phyloP scores from a whole-genome alignment of 2,329 filamentous ascomycete genomes.

The Didymella arachidicola region DNA sequence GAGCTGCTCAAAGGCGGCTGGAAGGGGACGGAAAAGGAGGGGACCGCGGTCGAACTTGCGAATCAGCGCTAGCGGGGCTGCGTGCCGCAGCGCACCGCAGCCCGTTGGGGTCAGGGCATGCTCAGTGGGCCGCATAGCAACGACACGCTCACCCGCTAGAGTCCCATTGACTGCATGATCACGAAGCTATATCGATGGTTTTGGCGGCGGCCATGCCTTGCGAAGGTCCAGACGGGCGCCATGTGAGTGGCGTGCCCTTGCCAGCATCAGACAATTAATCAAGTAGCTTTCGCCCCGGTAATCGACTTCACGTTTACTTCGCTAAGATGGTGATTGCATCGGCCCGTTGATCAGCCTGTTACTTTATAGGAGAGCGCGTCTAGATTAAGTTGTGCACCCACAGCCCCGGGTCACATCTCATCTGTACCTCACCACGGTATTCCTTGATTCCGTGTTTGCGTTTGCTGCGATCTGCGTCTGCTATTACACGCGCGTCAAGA shows the following conservation, averaged over 20 bases:
- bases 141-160: conserved; percentile 7
- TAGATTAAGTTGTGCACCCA: conserved; percentile 32
- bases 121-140: conserved; percentile 12
- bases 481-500: conserved; percentile 8
- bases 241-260: conserved; percentile 18
- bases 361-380: conserved; percentile 18
- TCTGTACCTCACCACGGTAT: conserved; percentile 15
- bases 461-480: conserved; percentile 8
- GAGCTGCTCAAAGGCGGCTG: conserved; percentile 12
- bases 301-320: not conserved
- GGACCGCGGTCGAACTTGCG: conserved; percentile 5
- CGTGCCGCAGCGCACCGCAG: conserved; percentile 3
- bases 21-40: conserved; percentile 16
- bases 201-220: conserved; percentile 8
- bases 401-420: conserved; percentile 24
- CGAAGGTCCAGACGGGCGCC: conserved; percentile 26
- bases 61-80: conserved; percentile 19
- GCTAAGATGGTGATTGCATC: not conserved
- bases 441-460: conserved; percentile 19
- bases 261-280: conserved; percentile 2
- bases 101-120: conserved; percentile 8
- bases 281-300: not conserved
- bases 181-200: conserved; percentile 2
- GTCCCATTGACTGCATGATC: conserved; percentile 8
- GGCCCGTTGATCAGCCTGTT: conserved; percentile 14